Evolutionary conservation across 768 basidiomycete genomes (phyloP), one percentile per base, ranked within the genome.

Genomic region (Tylopilus rubrobrunneus): DNA sequence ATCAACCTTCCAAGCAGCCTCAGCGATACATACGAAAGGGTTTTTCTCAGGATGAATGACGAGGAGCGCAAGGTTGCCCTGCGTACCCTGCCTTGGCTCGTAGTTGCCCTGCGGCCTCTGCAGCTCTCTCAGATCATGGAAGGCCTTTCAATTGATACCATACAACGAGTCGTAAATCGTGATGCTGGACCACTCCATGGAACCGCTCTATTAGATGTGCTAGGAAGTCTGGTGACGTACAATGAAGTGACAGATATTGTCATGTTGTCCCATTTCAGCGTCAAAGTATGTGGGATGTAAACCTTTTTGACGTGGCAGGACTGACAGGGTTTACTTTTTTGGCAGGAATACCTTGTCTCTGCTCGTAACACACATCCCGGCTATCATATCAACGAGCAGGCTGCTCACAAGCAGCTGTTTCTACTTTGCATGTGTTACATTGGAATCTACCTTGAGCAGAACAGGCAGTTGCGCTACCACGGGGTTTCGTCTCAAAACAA

Each of bases 21-120:
- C 14, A 12, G 14, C 34, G 34, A 37, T 2, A 37, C 36, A 37
- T 37, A 37, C 17, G 36, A 37, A 6, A 37, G 36, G 12, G 12
- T 37, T 37, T 7, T 37, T 4, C 15, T 6, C 36, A 37, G 15
- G 36, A 37, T 37, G 15, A 37, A 17, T 11, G 17, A 37, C 14
- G 36, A 37, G 6, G 36, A 37, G 17, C 36, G 36, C 36, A 15
- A 37, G 36, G 36, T 37, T 15, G 36, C 17, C 14, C 14, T 15
- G 36, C 36, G 36, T 17, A 15, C 36, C 7, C 17, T 37, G 36
- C 4, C 14, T 15, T 37, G 34, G 34, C 34, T 34, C 34, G 42
- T 63, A 9, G 55, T 40, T 7, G 55, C 61, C 1, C 40, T 64
- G 17, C 6, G 15, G 36, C 36, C 36, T 7, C 36, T 37, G 36